Evolutionary conservation across 106 monocot species (phyloP).

Genomic region (Dendrobium chrysotoxum): DNA sequence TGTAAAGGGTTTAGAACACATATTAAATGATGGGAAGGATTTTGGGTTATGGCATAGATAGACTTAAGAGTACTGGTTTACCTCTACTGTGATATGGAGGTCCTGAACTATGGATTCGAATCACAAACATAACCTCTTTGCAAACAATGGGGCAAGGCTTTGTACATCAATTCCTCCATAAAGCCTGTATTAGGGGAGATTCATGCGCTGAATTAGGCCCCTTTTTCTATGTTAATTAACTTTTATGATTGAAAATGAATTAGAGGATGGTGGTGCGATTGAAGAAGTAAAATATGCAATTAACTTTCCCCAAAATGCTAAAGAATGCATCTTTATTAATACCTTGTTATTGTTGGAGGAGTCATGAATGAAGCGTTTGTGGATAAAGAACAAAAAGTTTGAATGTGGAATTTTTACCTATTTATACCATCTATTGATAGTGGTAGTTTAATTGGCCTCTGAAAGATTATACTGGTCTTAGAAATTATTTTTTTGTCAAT

Average conservation of each 20-base stretch:
- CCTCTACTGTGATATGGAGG: background rate
- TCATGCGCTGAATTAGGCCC: background rate
- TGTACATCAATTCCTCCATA: background rate
- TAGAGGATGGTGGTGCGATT: background rate
- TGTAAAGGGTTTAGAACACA: background rate
- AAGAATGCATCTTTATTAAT: background rate
- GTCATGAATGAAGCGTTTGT: background rate
- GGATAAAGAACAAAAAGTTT: background rate
- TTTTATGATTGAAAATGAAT: background rate
- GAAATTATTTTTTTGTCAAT: background rate
- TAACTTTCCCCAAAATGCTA: background rate
- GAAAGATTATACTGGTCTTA: background rate
- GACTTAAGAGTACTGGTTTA: background rate
- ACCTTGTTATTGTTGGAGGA: background rate
- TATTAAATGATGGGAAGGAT: background rate
- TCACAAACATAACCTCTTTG: background rate
- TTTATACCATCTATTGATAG: background rate
- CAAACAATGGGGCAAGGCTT: background rate
- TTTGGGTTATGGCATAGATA: background rate
- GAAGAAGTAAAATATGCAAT: too few species aligned
- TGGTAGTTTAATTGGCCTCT: background rate
- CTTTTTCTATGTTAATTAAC: background rate
- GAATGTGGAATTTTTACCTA: background rate
- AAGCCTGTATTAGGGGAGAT: background rate
- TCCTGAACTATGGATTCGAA: background rate